Evolutionary conservation across 768 basidiomycete genomes (phyloP), one percentile per base, ranked within the genome.

Genomic region (Tulasnella sp.): DNA sequence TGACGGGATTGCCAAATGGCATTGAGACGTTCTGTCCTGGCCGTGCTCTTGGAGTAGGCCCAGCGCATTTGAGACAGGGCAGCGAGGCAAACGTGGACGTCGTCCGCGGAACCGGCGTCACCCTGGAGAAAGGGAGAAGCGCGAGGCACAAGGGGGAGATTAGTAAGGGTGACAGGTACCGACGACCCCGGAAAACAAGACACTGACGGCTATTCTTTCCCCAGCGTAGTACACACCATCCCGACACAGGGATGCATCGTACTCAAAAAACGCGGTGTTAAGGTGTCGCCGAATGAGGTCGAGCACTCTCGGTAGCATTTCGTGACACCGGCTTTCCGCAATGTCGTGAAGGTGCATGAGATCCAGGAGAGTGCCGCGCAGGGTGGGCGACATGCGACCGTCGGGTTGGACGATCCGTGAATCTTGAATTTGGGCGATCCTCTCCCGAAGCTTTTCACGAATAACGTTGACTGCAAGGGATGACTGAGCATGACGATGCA

Each of bases 161-260:
- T n/a, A n/a, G n/a, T n/a, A n/a, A n/a, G 11, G 31, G 21, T 17
- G 9, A 51, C 23, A 14, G 27, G 17, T n/a, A 11, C 23, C 17
- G 17, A 8, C 9, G 11, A 15, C 8, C 17, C 52, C 45, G 17
- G 27, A 15, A 8, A 15, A n/a, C 21, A 3, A 9, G 37, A 15
- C 7, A 21, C 58, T 29, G 11, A 59, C 64, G 0, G 85, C 86
- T 5, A 88, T 76, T 36, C 91, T 70, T 60, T 84, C 78, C 2
- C 81, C 89, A 3, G 87, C 86, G 63, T 84, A 93, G 74, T 84
- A 94, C 64, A 84, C 88, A 2, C 92, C 92, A 63, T 94, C 91
- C 17, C 86, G 79, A 52, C 92, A 81, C 3, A 93, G 75, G 17
- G 84, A 83, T 1, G 89, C 79, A 66, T 97, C 92, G 75, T 84